phyloP scores from a whole-genome alignment of 345 rosid genomes.

The Citrus maxima region DNA sequence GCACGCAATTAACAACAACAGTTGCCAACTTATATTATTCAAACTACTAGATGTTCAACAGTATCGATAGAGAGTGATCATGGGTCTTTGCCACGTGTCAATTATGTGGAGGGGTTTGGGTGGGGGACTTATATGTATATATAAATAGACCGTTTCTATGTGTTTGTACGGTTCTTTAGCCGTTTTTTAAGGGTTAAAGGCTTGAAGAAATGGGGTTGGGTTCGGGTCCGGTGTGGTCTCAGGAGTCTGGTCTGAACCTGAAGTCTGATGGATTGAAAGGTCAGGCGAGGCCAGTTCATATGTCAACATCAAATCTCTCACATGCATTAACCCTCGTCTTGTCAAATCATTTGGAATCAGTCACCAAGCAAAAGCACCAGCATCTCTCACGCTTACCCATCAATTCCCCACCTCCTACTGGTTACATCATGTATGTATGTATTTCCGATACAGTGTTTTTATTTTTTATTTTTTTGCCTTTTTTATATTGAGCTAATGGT shows the following conservation, averaged over 20 bases:
- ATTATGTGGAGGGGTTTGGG: neutral
- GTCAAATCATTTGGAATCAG: conserved; percentile 44
- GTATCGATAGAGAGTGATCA: conserved; percentile 8
- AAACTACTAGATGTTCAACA: neutral
- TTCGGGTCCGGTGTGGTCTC: neutral
- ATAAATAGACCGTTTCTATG: conserved; percentile 10
- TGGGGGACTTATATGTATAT: neutral
- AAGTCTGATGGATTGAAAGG: conserved; percentile 21
- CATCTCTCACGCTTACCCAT: too few relatives aligned
- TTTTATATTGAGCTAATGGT: too few relatives aligned
- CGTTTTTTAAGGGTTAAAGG: conserved; percentile 17
- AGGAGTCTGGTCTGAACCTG: neutral
- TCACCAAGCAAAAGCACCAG: neutral
- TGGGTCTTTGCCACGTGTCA: conserved; percentile 23
- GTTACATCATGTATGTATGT: too few relatives aligned
- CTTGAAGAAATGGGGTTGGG: neutral
- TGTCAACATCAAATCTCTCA: conserved; percentile 39
- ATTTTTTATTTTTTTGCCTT: too few relatives aligned
- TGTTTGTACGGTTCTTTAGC: conserved; percentile 21
- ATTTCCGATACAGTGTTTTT: too few relatives aligned
- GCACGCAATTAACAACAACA: conserved; percentile 5
- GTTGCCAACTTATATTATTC: neutral
- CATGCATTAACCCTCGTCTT: conserved; percentile 40
- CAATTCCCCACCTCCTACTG: too few relatives aligned
- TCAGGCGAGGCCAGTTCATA: conserved; percentile 46